Evolutionary conservation across 2,329 filamentous ascomycete genomes (phyloP), one percentile per base, ranked within the genome.

Genomic region (Albifimbria verrucaria): DNA sequence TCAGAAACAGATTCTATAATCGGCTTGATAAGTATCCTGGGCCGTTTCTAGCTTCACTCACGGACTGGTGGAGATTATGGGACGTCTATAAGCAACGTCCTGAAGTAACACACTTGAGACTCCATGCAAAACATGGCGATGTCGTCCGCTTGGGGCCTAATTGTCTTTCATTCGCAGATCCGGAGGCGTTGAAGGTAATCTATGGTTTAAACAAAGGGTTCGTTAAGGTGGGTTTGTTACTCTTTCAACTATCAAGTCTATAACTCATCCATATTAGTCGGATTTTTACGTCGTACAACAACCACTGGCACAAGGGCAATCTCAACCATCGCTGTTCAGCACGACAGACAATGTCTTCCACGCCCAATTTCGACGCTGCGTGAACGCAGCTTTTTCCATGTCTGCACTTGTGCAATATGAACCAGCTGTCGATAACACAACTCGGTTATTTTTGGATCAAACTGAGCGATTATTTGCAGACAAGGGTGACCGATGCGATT

Each of bases 181-280:
- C 90, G 0, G 81, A 81, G 54, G 88, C 88, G 0, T 75, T 93
- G 59, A 89, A 89, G 70, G 74, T 76, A 11, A 92, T 94, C 44
- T 95, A 94, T 66, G 89, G 89, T 0, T 70, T 93, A 43, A 93
- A 92, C 67, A 92, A 92, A 69, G 88, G 89, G 0, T 88, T 91
- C 60, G 73, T 81, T 47, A 94, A 94, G 81, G 88, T 89, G 69
- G 47, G 18, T 6, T 23, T 25, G 32, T 47, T 2, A 32, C 9
- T 18, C n/a, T 49, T 23, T 1, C 3, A 21, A 15, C 2, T 7
- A 7, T 15, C 1, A 2, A 0, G 2, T 2, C 72, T 78, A 48
- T 91, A 92, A 79, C 85, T 87, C 65, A 44, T 45, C 7, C 32
- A 6, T 7, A 50, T 4, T 20, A 90, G 85, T 91, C 88, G 25